phyloP scores from a whole-genome alignment of 176 grass and related monocot genomes.

The Rhynchospora breviuscula region DNA sequence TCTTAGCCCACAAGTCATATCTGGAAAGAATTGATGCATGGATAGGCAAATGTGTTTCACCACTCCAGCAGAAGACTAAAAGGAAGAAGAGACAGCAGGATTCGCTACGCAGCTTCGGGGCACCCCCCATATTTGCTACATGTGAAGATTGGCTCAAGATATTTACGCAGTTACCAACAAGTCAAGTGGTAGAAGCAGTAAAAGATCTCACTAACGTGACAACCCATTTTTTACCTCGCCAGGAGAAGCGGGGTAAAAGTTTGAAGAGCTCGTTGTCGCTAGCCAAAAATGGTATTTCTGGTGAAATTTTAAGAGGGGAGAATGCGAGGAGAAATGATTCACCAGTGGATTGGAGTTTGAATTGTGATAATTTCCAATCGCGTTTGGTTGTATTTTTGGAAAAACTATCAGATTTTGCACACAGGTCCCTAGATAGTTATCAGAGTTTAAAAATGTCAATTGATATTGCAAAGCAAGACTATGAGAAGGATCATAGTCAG shows the following conservation, averaged over 20 bases:
- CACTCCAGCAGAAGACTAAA: constrained; percentile 32
- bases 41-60: constrained; percentile 74
- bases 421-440: constrained; percentile 46
- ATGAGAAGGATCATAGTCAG: constrained; percentile 30
- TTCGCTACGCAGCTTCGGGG: constrained; percentile 29
- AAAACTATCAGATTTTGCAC: constrained; percentile 46
- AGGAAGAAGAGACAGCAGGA: constrained; percentile 22
- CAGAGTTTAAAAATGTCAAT: constrained; percentile 33
- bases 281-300: constrained; percentile 32
- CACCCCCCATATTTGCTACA: constrained; percentile 77
- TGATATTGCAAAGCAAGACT: constrained; percentile 19
- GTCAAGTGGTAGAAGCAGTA: constrained; percentile 50
- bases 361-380: constrained; percentile 46
- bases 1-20: constrained; percentile 71
- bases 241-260: constrained; percentile 51
- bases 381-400: constrained; percentile 53
- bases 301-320: not conserved
- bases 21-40: constrained; percentile 63
- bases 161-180: constrained; percentile 30
- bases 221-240: constrained; percentile 41
- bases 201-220: constrained; percentile 53
- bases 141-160: constrained; percentile 66
- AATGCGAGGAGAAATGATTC: constrained; percentile 28
- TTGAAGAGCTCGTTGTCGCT: constrained; percentile 49
- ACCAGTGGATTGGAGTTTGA: constrained; percentile 35